Base-by-base conservation (phyloP, 768 basidiomycete genomes). In the Mrakia gelida region DNA sequence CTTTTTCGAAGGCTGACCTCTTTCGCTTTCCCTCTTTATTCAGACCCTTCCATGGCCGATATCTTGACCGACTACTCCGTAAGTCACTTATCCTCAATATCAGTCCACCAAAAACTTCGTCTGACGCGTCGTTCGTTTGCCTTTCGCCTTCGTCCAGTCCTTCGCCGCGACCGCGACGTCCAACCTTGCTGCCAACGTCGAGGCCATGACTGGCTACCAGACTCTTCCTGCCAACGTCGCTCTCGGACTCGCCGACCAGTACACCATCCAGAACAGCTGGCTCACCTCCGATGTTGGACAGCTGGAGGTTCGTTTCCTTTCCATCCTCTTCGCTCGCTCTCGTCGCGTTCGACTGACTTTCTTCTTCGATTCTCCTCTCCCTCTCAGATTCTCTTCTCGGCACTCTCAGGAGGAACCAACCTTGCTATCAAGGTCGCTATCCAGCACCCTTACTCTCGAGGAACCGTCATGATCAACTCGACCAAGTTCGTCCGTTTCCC, bases 351-450 rank as follows among this genome's bases (percentile, higher is more conserved):
- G 18, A 52, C 49, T 52, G 49, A 52, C 15, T 5, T 52, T 18
- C 49, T 52, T 13, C 45, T 38, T 38, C 38, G 38, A 3, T 13
- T 52, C 15, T 52, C 49, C 15, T 52, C 49, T 21, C 49, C 21
- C 4, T 21, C 49, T 21, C 18, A 52, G 49, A 52, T 84, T 78
- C 81, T 84, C 63, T 71, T 84, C 13, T 81, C 80, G 38, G 81
- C 83, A 81, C 80, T 84, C 13, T 81, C 81, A 68, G 75, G 73
- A 26, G 79, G 26, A 78, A 82, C 30, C 84, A 83, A 34, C 84
- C 49, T 91, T 70, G 86, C 86, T 8, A 86, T 92, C 74, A 91
- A 92, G 81, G 88, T 88, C 9, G 91, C 89, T 0, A 82, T 91
- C 21, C 91, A 91, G 82, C 89, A 89, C 80, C 89, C 90, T 2